These are phyloP conservation scores for Astrephomene gubernaculifera DNA, from an alignment of 139 green algal species.

Conservation along the genomic window DNA sequence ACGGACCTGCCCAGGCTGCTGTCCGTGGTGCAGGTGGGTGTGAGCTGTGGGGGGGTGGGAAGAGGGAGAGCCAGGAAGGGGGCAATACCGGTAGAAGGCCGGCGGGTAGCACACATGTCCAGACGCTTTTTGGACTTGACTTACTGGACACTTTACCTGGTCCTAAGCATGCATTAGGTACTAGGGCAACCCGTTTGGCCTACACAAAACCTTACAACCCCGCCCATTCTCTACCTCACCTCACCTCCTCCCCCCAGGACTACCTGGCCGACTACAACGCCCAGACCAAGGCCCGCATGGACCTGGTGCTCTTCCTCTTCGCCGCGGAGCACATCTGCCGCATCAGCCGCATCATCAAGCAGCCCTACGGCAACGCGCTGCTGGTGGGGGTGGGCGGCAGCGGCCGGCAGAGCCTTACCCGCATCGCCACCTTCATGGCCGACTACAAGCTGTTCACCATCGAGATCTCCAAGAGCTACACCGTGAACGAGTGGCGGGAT, in stretches of 20 bases:
- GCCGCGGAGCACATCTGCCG: constrained; percentile 81
- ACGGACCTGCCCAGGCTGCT: constrained; percentile 62
- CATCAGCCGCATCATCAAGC: constrained; percentile 79
- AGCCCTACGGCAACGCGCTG: constrained; percentile 80
- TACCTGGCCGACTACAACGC: constrained; percentile 81
- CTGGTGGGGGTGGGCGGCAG: constrained; percentile 66
- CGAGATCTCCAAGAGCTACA: constrained; percentile 80
- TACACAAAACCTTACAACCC: neutral
- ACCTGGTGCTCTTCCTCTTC: constrained; percentile 69
- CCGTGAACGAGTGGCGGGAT: constrained; percentile 73
- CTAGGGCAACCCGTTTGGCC: too few relatives aligned
- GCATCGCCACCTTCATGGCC: constrained; percentile 75
- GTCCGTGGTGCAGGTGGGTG: constrained; percentile 49
- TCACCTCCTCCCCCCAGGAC: constrained; percentile 47
- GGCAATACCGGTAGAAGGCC: too few relatives aligned
- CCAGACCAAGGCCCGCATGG: constrained; percentile 69
- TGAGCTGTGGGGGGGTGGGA: neutral
- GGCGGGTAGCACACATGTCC: too few relatives aligned
- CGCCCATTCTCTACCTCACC: too few relatives aligned
- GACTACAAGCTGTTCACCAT: constrained; percentile 73
- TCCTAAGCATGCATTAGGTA: too few relatives aligned
- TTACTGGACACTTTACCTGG: too few relatives aligned
- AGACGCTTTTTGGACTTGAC: too few relatives aligned
- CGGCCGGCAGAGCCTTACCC: constrained; percentile 72
- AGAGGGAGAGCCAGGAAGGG: neutral